phyloP scores from a whole-genome alignment of 371 early-diverging fungal species.

The Lichtheimia ramosa region DNA sequence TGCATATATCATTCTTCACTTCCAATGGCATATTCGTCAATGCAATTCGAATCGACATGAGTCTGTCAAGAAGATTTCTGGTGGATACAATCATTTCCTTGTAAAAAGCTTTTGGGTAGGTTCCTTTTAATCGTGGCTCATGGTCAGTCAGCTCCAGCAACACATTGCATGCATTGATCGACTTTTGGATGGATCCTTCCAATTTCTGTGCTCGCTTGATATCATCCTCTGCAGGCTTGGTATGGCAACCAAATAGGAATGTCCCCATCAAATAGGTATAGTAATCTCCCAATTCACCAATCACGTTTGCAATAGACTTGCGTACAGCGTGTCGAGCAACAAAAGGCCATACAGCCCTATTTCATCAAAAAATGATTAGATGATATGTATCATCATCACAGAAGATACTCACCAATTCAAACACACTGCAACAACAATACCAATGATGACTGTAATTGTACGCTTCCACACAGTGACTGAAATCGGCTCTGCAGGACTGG shows the following conservation, averaged over 20 bases:
- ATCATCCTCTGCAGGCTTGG: constrained; percentile 24
- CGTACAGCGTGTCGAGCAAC: constrained; percentile 59
- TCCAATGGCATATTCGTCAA: constrained; percentile 46
- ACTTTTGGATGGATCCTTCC: constrained; percentile 40
- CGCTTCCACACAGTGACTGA: constrained; percentile 51
- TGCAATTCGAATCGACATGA: constrained; percentile 55
- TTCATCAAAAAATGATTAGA: neutral
- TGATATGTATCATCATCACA: neutral
- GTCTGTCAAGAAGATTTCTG: constrained; percentile 54
- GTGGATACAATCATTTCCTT: constrained; percentile 54
- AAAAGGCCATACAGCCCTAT: constrained; percentile 61
- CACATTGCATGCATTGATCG: constrained; percentile 40
- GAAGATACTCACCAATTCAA: constrained; percentile 42
- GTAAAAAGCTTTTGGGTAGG: constrained; percentile 59
- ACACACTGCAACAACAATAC: constrained; percentile 51
- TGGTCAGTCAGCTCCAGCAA: constrained; percentile 53
- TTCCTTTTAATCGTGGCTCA: constrained; percentile 61
- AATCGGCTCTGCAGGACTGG: constrained; percentile 34
- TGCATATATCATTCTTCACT: constrained; percentile 41
- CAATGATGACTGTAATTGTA: constrained; percentile 53
- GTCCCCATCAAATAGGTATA: constrained; percentile 45
- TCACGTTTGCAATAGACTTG: constrained; percentile 42
- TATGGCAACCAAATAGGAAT: constrained; percentile 34
- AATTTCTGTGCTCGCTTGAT: constrained; percentile 35
- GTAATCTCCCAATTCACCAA: constrained; percentile 43